A percentile compares a stretch with the other conserved stretches of the same genome.
These are phyloP conservation scores for Zanthoxylum bungeanum DNA, from an alignment of 345 rosid species.

Conservation along the genomic window DNA sequence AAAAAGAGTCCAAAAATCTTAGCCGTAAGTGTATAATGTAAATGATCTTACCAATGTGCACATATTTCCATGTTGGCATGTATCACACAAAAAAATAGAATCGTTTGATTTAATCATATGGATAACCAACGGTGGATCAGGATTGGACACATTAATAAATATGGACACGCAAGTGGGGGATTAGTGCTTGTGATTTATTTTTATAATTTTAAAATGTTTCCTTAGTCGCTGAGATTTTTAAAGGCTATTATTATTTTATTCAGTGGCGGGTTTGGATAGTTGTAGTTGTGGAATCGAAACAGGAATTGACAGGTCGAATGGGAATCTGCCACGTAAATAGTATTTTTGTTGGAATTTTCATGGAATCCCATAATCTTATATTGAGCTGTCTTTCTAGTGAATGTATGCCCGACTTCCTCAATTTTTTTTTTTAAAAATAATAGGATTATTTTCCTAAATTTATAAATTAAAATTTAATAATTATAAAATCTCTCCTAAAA, in stretches of 20 bases:
- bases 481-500: too few relatives aligned
- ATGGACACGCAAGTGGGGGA: neutral
- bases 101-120: neutral
- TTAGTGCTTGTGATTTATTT: too few relatives aligned
- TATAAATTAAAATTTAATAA: too few relatives aligned
- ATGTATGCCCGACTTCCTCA: too few relatives aligned
- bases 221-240: neutral
- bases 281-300: neutral
- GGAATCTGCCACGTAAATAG: conserved; percentile 17
- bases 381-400: too few relatives aligned
- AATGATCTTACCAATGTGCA: neutral
- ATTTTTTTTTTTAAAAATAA: too few relatives aligned
- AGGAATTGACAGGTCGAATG: conserved; percentile 15
- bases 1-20: conserved; percentile 17
- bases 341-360: neutral
- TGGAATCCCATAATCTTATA: too few relatives aligned
- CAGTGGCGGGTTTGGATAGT: neutral
- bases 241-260: neutral
- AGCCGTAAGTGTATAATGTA: conserved; percentile 18
- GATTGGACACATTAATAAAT: neutral
- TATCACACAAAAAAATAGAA: neutral
- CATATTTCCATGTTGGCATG: neutral
- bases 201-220: neutral
- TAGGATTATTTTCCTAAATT: too few relatives aligned
- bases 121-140: neutral